Base-by-base conservation (phyloP, 2,329 filamentous ascomycete species). In the Aspergillus tanneri region DNA sequence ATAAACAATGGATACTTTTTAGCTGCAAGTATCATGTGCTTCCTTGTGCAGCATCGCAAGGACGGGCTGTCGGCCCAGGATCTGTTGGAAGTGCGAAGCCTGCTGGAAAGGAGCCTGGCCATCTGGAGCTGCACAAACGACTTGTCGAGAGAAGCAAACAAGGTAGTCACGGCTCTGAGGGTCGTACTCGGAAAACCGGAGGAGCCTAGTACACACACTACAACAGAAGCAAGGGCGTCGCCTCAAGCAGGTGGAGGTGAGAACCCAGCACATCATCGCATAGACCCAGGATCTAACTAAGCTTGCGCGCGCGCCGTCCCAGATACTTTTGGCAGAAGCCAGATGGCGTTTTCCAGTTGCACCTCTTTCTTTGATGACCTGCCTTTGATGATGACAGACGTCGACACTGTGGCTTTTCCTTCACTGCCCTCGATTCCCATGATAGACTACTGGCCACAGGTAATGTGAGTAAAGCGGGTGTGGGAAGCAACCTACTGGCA, bases 71-170 rank as follows among this genome's bases (percentile, higher is more conserved):
- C 38, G 22, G 38, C 38, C 22, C 38, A n/a, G n/a, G 22, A n/a
- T n/a, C 38, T 40, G 22, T 27, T 4, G 3, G 37, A 25, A 24
- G 37, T 40, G 37, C 37, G 37, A 40, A 24, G 21, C 19, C 37
- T 40, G 37, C 37, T 40, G 1, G 21, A 40, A 25, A 40, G 24
- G 37, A 25, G 37, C 37, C 19, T 40, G 16, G 37, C 37, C 37
- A 40, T 40, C 37, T 40, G 37, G 37, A 19, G 37, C 37, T 21
- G 21, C 18, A 40, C 21, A 23, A 40, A 40, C 19, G 2, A 40
- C 37, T 40, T 40, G 37, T 40, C 37, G 3, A 40, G 37, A 10
- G 37, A 40, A 40, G 37, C 37, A 14, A 40, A n/a, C 37, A 40
- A 27, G 25, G 37, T 40, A 12, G 37, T 40, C 18, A 6, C 22